A percentile compares a stretch with the other conserved stretches of the same genome.
These are phyloP conservation scores for Sporisorium scitamineum DNA, from an alignment of 1,284 basidiomycete genomes.

Conservation along the genomic window DNA sequence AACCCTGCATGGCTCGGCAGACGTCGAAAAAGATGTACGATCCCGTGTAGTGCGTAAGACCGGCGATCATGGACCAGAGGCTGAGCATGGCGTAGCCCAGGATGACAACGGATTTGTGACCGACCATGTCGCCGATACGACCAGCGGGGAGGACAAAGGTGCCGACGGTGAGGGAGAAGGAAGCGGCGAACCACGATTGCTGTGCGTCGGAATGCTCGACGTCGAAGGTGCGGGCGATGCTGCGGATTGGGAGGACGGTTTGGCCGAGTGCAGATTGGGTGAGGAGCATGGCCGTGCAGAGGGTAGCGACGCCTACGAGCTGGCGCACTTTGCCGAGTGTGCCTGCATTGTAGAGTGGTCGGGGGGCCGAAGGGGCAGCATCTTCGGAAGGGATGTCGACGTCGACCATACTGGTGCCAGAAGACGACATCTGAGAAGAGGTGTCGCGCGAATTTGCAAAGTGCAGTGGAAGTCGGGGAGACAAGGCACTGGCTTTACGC, in stretches of 20 bases:
- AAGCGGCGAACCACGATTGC: conserved; percentile 55
- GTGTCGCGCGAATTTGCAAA: too few species aligned
- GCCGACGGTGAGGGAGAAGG: conserved; percentile 56
- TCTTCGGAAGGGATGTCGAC: not conserved
- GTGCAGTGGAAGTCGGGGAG: not conserved
- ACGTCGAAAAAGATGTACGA: conserved; percentile 59
- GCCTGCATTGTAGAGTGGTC: conserved; percentile 33
- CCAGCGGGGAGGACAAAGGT: conserved; percentile 60
- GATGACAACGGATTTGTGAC: conserved; percentile 49
- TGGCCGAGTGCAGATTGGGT: conserved; percentile 50
- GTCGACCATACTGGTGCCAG: conserved; percentile 1
- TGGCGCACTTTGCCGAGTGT: conserved; percentile 29
- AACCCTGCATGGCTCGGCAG: conserved; percentile 56
- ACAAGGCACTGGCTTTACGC: not conserved
- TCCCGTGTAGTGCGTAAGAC: conserved; percentile 43
- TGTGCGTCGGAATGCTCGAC: conserved; percentile 27
- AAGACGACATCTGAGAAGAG: conserved; percentile 1
- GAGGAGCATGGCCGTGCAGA: conserved; percentile 47
- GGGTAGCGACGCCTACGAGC: conserved; percentile 24
- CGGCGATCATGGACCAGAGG: conserved; percentile 47
- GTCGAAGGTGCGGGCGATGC: conserved; percentile 35
- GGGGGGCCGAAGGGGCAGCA: not conserved
- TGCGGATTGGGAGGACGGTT: conserved; percentile 28
- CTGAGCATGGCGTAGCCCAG: conserved; percentile 45
- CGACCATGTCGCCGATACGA: conserved; percentile 52